A percentile compares a stretch with the other conserved stretches of the same genome.
Conservation (phyloP, 345 rosid genomes). For the Excoecaria cochinchinensis region DNA sequence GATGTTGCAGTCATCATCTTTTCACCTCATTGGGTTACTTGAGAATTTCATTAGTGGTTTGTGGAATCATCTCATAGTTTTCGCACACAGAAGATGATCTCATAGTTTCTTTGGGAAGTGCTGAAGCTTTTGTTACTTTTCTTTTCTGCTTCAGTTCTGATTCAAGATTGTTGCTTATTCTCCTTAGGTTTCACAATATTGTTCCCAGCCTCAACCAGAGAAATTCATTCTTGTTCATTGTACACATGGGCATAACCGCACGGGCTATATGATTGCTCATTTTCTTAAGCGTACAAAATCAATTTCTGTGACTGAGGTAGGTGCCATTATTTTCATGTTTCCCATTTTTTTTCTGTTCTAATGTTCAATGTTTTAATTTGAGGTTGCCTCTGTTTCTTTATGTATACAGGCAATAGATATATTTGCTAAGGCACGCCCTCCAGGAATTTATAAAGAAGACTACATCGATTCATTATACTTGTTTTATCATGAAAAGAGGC, state of each 20-base stretch:
- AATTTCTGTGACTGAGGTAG: slow-evolving; percentile 19
- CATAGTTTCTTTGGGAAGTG: neutral
- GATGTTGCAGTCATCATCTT: neutral
- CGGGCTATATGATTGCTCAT: slow-evolving; percentile 87
- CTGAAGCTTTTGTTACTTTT: neutral
- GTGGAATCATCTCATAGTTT: neutral
- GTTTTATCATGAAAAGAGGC: slow-evolving; percentile 83
- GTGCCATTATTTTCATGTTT: neutral
- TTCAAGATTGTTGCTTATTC: neutral
- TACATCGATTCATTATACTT: slow-evolving; percentile 74
- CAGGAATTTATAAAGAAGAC: slow-evolving; percentile 88
- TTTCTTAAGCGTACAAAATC: slow-evolving; percentile 63
- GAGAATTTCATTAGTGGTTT: neutral
- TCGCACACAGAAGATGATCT: neutral
- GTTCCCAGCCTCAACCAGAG: slow-evolving; percentile 32
- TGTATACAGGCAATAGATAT: slow-evolving; percentile 61
- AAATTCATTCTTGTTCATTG: slow-evolving; percentile 82
- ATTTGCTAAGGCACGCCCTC: slow-evolving; percentile 87
- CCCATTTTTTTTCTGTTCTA: neutral
- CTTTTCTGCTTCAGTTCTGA: neutral
- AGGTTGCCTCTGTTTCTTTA: neutral
- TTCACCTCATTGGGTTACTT: neutral
- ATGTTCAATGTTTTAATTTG: neutral
- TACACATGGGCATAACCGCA: slow-evolving; percentile 92
- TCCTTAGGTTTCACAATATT: slow-evolving; percentile 9